Base-by-base conservation (phyloP, 345 rosid species). In the Boechera stricta region DNA sequence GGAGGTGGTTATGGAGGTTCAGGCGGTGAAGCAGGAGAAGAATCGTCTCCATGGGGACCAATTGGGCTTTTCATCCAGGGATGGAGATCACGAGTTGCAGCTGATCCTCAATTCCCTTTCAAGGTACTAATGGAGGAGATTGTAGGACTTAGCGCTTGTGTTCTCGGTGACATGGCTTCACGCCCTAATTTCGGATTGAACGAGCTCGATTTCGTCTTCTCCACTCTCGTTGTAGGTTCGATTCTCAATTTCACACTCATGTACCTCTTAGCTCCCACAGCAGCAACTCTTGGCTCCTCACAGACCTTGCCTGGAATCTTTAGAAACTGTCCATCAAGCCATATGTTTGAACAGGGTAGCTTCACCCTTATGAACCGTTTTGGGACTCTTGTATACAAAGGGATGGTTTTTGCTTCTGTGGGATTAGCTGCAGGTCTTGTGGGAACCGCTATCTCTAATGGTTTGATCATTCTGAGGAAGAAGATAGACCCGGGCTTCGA, bases 41-140 rank as follows among this genome's bases (percentile, higher is more conserved):
- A 74, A 36, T 44, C 64, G 0, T 71, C 80, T 12, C 73, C 93
- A 10, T 67, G 84, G 42, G 97, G 98, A 78, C 69, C 86, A 57
- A 67, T 89, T 28, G 94, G 93, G 13, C 78, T 91, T 42, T 83
- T 93, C 64, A 73, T 87, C 9, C 81, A 84, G 56, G 99, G 99
- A 31, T 96, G 99, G 99, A 84, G 95, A 77, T 86, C 91, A 0
- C 76, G 99, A 60, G 97, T 96, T 12, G 84, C 96, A 4, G 99
- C 99, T 1, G 99, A 96, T 82, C 85, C 98, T 5, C 98, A 96
- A 36, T 96, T 96, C 68, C 93, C 96, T 1, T 96, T 96, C 79
- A 96, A 96, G 81, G 98, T 93, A 38, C 55, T 96, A 45, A 96
- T 96, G 99, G 99, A 96, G 64, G 97, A 96, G 75, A 69, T 91